Conservation (phyloP, 345 rosid species). For the Populus euphratica region DNA sequence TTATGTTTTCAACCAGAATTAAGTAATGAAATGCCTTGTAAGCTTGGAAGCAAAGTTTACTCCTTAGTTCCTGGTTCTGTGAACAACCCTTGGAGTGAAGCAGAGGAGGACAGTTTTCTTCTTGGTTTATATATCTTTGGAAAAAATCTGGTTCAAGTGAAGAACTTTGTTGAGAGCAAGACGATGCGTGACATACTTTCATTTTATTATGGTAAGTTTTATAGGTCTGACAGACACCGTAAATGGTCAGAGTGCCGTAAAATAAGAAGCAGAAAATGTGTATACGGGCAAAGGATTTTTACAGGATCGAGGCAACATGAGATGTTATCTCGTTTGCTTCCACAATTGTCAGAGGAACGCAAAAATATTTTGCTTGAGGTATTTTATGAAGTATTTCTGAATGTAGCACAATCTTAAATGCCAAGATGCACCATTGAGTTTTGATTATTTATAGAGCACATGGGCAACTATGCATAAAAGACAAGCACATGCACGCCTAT, state of each 20-base stretch:
- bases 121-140: constrained; percentile 73
- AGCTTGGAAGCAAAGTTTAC: constrained; percentile 15
- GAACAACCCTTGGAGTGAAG: constrained; percentile 43
- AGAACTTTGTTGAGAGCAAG: constrained; percentile 54
- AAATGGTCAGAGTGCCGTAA: constrained; percentile 71
- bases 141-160: constrained; percentile 51
- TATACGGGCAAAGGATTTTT: constrained; percentile 57
- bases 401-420: not conserved
- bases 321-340: constrained; percentile 46
- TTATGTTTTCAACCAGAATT: constrained; percentile 13
- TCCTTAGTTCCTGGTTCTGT: constrained; percentile 43
- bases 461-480: not conserved
- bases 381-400: constrained; percentile 12
- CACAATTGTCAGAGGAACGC: constrained; percentile 47
- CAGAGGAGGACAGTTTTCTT: constrained; percentile 52
- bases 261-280: constrained; percentile 41
- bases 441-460: not conserved
- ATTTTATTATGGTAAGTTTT: constrained; percentile 66
- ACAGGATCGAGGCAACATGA: constrained; percentile 71
- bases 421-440: not conserved
- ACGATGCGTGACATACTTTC: constrained; percentile 57
- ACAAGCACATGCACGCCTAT: not conserved
- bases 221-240: constrained; percentile 44
- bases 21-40: constrained; percentile 17
- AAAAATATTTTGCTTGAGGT: constrained; percentile 52